Evolutionary conservation across 2,329 filamentous ascomycete genomes (phyloP), one percentile per base, ranked within the genome.

Genomic region (Orbilia oligospora): DNA sequence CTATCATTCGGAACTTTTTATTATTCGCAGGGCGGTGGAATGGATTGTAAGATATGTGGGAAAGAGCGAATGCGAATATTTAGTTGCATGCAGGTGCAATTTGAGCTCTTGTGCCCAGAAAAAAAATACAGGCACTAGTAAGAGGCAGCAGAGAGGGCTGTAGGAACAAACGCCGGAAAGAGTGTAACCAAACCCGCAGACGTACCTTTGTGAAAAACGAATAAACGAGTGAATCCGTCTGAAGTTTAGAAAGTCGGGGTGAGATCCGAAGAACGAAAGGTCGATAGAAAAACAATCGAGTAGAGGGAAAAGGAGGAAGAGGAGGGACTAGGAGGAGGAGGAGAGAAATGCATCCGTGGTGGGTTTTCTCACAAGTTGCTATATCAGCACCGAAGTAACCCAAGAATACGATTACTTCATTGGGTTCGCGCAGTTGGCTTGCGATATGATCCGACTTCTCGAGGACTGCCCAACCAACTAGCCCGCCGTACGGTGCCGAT

Each of bases 371-470:
- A 67, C 41, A 46, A 67, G 61, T 66, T 61, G 71, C 71, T 75
- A 68, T 78, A 72, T 71, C 61, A 72, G 68, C 68, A 78, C 67
- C 44, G 44, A 46, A 67, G 61, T 66, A 68, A 64, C 46, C 75
- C 55, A 49, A 49, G 61, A 71, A 71, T 49, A 71, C 61, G 56
- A 30, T 72, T 78, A 69, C 51, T 67, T 53, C 67, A 64, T 78
- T 78, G 56, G 67, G 63, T 22, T 51, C 56, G 63, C 51, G 61
- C 53, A 56, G 67, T 71, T 71, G 72, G 73, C 49, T 66, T 77
- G 68, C 75, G 75, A 78, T 78, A 78, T 78, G 55, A 72, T 78
- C 75, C 75, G 75, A 72, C 46, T 72, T 69, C 75, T 71, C 38
- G 61, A 77, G 73, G 73, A 76, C 44, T 46, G 46, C 30, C 55